A percentile compares a stretch with the other conserved stretches of the same genome.
Conservation (phyloP, 1,284 basidiomycete species). For the Rhodotorula sp. region DNA sequence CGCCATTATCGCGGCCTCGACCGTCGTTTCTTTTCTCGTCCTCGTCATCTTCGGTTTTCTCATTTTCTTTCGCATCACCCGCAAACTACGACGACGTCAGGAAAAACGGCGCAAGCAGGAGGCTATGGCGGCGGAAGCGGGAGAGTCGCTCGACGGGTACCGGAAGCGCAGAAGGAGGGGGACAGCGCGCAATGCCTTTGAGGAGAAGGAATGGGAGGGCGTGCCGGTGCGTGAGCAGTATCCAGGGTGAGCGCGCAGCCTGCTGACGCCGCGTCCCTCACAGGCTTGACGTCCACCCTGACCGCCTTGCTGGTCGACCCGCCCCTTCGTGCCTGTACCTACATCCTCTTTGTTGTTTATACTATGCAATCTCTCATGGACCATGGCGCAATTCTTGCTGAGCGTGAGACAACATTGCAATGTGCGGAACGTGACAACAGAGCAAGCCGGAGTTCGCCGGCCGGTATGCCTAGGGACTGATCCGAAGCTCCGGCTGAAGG, state of each 20-base stretch:
- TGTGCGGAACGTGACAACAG: too few species aligned
- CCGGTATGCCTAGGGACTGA: too few species aligned
- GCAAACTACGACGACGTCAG: background rate
- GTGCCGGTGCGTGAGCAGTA: background rate
- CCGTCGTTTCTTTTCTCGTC: constrained; percentile 11
- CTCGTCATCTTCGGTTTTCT: background rate
- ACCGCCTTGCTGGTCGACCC: too few species aligned
- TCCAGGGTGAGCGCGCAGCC: too few species aligned
- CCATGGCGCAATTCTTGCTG: too few species aligned
- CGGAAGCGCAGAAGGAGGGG: constrained; percentile 4
- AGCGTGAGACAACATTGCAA: too few species aligned
- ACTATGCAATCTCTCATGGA: background rate
- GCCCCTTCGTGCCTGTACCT: too few species aligned
- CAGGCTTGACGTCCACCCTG: too few species aligned
- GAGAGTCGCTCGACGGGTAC: background rate
- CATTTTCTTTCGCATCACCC: background rate
- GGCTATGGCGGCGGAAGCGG: background rate
- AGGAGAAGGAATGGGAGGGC: constrained; percentile 13
- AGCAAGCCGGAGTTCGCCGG: too few species aligned
- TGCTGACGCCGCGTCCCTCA: too few species aligned
- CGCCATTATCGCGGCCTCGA: constrained; percentile 10
- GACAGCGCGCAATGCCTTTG: constrained; percentile 12
- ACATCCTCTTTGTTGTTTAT: background rate
- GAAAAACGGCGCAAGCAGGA: background rate
- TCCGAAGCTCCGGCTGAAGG: too few species aligned